Percentiles rank a stretch among this genome's conserved stretches.
These are phyloP conservation scores for Phialophora macrospora DNA, from an alignment of 2,329 filamentous ascomycete genomes.

Conservation along the genomic window DNA sequence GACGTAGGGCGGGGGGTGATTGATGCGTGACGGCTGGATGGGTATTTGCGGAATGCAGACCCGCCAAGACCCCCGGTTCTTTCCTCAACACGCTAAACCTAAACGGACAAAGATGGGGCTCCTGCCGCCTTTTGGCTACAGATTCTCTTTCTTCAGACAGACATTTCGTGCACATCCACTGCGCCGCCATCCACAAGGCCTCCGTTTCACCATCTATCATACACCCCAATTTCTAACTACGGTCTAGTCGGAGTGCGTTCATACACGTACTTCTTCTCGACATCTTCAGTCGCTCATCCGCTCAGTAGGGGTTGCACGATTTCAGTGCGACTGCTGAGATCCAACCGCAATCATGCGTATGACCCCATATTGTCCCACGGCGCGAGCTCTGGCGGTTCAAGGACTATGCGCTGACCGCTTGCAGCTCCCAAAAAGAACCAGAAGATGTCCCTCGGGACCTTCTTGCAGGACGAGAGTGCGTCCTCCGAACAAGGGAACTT, in stretches of 20 bases:
- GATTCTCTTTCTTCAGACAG: conserved; percentile 10
- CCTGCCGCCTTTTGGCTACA: conserved; percentile 1
- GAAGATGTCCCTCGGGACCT: conserved; percentile 97
- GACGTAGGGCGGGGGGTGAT: neutral
- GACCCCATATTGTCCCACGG: conserved; percentile 22
- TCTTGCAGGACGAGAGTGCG: conserved; percentile 90
- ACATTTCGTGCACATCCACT: conserved; percentile 13
- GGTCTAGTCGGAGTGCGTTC: conserved; percentile 16
- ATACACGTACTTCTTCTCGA: conserved; percentile 13
- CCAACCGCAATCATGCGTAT: conserved; percentile 37
- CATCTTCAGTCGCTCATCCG: conserved; percentile 2
- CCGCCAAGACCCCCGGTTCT: conserved; percentile 19
- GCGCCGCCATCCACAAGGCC: conserved; percentile 15
- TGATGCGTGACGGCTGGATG: neutral
- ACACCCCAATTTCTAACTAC: neutral
- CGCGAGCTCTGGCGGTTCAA: neutral
- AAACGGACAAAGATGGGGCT: conserved; percentile 12
- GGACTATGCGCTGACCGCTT: conserved; percentile 17
- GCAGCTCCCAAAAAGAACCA: conserved; percentile 91
- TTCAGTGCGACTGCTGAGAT: conserved; percentile 29
- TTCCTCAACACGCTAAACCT: conserved; percentile 13
- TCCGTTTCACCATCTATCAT: conserved; percentile 3
- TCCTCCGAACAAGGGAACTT: conserved; percentile 39
- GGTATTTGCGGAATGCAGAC: conserved; percentile 6
- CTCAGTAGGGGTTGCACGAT: conserved; percentile 23